Evolutionary conservation across 768 basidiomycete species (phyloP), one percentile per base, ranked within the genome.

Genomic region (Trametes elegans): DNA sequence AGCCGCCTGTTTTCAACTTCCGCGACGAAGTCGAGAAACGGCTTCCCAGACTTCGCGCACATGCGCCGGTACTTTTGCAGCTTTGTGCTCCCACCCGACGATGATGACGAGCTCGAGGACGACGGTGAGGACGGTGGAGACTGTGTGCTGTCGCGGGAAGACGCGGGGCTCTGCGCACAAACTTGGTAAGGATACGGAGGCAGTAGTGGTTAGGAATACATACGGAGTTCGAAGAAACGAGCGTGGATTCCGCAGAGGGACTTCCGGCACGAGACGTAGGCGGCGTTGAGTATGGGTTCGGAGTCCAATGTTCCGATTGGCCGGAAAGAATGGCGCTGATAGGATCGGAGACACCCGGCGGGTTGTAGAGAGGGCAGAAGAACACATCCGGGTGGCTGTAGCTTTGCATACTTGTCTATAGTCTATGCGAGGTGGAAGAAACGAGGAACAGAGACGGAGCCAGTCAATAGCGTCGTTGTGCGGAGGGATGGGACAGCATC

Each of bases 301-400:
- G n/a, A 19, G n/a, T 7, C 51, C 42, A 53, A 18, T 27, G 42
- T n/a, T 53, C 51, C 51, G 51, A 44, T 19, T 27, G 42, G 10
- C 51, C 51, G n/a, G 51, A 44, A 2, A 53, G 23, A 27, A 53
- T 53, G 19, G 51, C 26, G 32, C 24, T 35, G 24, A 53, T 52
- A 14, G 51, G 57, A 32, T 58, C 57, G 27, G 57, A 46, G 26
- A 58, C 39, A 16, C 51, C 57, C 32, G 57, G 57, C 9, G 40
- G 46, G 50, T 58, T 58, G 40, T 58, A 58, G 18, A 53, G 46
- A 24, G 57, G 57, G 46, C 57, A 58, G 57, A 58, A 49, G 51
- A 58, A 58, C 19, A 58, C 46, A 28, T 58, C 51, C 10, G 57
- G 57, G 40, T 58, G 35, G 57, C 57, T 58, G 45, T 49, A 53